Evolutionary conservation across 345 rosid species (phyloP).

Genomic region (Rhizophora mangle): DNA sequence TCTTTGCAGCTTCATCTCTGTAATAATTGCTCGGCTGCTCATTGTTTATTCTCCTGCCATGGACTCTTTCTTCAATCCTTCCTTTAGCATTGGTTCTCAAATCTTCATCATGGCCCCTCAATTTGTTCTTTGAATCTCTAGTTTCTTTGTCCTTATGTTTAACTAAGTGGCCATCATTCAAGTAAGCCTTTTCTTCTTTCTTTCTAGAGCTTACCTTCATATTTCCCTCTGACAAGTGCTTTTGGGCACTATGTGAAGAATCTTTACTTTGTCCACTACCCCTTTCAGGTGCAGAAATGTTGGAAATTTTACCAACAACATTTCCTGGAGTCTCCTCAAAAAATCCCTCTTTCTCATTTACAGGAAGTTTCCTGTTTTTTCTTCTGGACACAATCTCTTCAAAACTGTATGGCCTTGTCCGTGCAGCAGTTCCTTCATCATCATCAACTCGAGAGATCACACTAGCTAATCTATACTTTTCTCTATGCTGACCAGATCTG

Average conservation of each 20-base stretch:
- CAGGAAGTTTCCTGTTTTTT: conserved; percentile 47
- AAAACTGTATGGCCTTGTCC: conserved; percentile 76
- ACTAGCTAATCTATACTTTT: conserved; percentile 34
- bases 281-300: conserved; percentile 30
- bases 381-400: conserved; percentile 78
- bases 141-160: conserved; percentile 22
- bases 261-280: conserved; percentile 26
- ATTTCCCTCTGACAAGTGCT: conserved; percentile 28
- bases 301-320: conserved; percentile 32
- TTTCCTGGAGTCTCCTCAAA: conserved; percentile 22
- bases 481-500: conserved; percentile 40
- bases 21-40: conserved; percentile 29
- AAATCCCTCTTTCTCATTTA: conserved; percentile 31
- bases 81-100: conserved; percentile 27
- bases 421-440: conserved; percentile 70
- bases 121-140: conserved; percentile 34
- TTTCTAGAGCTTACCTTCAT: conserved; percentile 32
- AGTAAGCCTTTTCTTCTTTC: conserved; percentile 24
- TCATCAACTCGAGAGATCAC: conserved; percentile 15
- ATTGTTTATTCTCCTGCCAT: conserved; percentile 32
- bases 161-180: conserved; percentile 13
- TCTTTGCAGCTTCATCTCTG: conserved; percentile 41
- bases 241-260: conserved; percentile 27
- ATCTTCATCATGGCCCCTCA: conserved; percentile 43
- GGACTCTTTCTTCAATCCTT: conserved; percentile 31